A percentile compares a stretch with the other conserved stretches of the same genome.
These are phyloP conservation scores for Aureobasidium vineae DNA, from an alignment of 2,329 filamentous ascomycete genomes.

Conservation along the genomic window DNA sequence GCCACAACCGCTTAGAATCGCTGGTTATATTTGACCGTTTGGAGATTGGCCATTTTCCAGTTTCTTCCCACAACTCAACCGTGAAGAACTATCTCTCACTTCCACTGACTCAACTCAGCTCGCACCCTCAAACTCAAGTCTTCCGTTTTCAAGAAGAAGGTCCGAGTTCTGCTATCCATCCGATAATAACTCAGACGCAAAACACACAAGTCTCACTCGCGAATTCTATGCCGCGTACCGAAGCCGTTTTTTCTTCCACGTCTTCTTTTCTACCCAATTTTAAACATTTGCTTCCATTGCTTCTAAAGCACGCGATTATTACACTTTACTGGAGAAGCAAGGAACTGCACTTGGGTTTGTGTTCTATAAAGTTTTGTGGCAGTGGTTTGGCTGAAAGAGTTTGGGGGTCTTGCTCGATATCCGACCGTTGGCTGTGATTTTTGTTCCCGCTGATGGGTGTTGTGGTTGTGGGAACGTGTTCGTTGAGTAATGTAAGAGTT, in stretches of 20 bases:
- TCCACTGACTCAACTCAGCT: neutral
- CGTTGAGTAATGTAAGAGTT: neutral
- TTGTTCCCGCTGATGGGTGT: neutral
- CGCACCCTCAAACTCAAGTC: neutral
- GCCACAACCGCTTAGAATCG: neutral
- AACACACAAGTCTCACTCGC: neutral
- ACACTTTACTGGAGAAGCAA: neutral
- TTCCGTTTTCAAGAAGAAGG: neutral
- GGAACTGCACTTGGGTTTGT: no score
- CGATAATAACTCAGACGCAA: neutral
- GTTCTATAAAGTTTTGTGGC: neutral
- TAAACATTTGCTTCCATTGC: no score
- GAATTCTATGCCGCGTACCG: no score
- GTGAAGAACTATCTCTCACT: no score
- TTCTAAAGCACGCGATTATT: neutral
- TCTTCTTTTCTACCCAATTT: no score
- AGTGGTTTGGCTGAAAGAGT: neutral
- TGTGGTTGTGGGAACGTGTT: neutral
- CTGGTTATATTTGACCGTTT: neutral
- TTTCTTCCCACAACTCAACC: neutral
- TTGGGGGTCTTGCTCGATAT: neutral
- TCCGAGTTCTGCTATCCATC: neutral
- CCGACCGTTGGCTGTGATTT: neutral
- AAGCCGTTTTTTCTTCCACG: no score
- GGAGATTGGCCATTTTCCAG: neutral